Conservation (phyloP, 345 rosid species). For the Lumnitzera racemosa region DNA sequence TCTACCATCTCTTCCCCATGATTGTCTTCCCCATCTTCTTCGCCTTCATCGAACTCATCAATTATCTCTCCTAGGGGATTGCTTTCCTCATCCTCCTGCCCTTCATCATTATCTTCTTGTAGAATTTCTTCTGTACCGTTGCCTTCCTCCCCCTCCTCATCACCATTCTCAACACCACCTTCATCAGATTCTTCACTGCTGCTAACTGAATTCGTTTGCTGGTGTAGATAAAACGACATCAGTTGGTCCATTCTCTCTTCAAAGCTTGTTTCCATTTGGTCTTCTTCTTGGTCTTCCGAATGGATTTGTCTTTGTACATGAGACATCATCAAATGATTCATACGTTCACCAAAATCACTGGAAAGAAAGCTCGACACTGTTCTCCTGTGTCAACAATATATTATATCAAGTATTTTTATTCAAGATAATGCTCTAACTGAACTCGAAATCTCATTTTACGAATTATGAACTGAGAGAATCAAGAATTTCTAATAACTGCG, state of each 20-base stretch:
- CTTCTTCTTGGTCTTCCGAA: constrained; percentile 10
- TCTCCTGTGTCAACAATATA: constrained; percentile 32
- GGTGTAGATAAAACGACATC: background rate
- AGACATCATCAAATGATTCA: constrained; percentile 54
- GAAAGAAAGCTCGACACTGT: constrained; percentile 66
- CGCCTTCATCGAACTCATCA: background rate
- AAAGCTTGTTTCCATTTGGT: constrained; percentile 11
- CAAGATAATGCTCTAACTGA: background rate
- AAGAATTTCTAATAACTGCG: no score
- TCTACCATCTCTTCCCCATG: constrained; percentile 4
- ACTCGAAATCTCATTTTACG: no score
- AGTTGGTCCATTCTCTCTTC: constrained; percentile 27
- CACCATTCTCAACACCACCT: constrained; percentile 20
- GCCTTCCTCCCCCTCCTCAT: constrained; percentile 10
- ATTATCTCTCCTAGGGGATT: constrained; percentile 4
- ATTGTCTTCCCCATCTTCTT: constrained; percentile 10
- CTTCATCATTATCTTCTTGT: constrained; percentile 5
- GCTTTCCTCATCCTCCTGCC: constrained; percentile 13
- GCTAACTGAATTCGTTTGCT: no score
- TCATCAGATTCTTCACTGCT: constrained; percentile 14
- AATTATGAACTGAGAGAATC: no score
- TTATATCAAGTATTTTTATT: constrained; percentile 5
- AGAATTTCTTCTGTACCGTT: constrained; percentile 4
- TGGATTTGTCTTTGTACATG: constrained; percentile 34
- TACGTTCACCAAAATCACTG: constrained; percentile 61